phyloP scores from a whole-genome alignment of 1,284 basidiomycete genomes.

The Irpex sp. region DNA sequence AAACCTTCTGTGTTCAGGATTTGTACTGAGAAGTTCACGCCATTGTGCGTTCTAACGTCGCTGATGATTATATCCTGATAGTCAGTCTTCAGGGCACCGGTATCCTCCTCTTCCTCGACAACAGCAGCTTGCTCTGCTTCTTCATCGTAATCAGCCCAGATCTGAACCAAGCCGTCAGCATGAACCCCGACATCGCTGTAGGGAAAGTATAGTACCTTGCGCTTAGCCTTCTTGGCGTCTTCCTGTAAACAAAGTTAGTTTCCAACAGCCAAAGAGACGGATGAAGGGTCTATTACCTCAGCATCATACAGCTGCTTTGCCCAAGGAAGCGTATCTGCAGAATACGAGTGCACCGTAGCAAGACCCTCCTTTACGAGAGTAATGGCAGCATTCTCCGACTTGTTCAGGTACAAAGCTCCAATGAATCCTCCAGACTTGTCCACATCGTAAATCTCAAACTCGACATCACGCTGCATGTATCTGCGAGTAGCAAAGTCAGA shows the following conservation, averaged over 20 bases:
- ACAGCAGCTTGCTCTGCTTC: conserved; percentile 55
- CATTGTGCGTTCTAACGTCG: conserved; percentile 75
- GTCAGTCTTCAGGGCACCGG: conserved; percentile 67
- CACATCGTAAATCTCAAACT: conserved; percentile 85
- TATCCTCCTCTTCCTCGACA: conserved; percentile 38
- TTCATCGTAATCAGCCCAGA: conserved; percentile 81
- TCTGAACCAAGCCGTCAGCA: conserved; percentile 37
- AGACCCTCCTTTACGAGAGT: conserved; percentile 83
- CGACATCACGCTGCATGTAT: conserved; percentile 94
- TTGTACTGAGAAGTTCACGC: conserved; percentile 89
- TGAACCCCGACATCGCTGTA: too few relatives aligned
- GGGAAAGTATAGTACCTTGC: conserved; percentile 55
- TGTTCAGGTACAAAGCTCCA: conserved; percentile 79
- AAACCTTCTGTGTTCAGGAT: conserved; percentile 84
- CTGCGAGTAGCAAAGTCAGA: conserved; percentile 75
- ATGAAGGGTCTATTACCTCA: conserved; percentile 49
- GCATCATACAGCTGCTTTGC: conserved; percentile 79
- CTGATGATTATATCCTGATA: conserved; percentile 93
- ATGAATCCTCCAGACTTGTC: conserved; percentile 98
- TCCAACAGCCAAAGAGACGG: neutral
- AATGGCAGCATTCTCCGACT: conserved; percentile 83
- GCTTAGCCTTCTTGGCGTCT: conserved; percentile 74
- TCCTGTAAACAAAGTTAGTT: conserved; percentile 38
- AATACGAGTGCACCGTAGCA: conserved; percentile 84
- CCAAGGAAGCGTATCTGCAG: conserved; percentile 80